Evolutionary conservation across 2,329 filamentous ascomycete species (phyloP).

Genomic region (Cytospora mali): DNA sequence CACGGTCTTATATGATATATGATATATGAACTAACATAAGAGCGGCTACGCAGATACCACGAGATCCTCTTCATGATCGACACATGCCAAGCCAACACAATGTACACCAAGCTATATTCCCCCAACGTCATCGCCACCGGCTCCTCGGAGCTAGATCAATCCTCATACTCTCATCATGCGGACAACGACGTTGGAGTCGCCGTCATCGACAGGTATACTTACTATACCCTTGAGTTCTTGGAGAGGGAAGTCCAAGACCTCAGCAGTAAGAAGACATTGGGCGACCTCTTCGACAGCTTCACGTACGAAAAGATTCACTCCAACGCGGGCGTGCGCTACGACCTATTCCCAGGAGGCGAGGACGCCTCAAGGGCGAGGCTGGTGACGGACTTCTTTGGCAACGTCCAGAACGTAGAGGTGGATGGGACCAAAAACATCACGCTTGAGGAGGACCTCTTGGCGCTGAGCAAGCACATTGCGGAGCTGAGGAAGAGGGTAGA

Average conservation of each 20-base stretch:
- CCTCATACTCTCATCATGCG: slow-evolving; percentile 95
- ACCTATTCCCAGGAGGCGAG: slow-evolving; percentile 88
- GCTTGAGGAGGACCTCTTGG: slow-evolving; percentile 73
- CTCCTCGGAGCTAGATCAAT: slow-evolving; percentile 94
- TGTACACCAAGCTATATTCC: slow-evolving; percentile 98
- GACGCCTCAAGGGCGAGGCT: slow-evolving; percentile 74
- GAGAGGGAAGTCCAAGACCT: slow-evolving; percentile 87
- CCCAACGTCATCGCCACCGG: slow-evolving; percentile 98
- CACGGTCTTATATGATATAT: no score
- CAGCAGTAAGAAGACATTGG: slow-evolving; percentile 84
- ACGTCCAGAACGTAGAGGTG: slow-evolving; percentile 96
- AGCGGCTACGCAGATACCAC: slow-evolving; percentile 69
- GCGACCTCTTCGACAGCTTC: slow-evolving; percentile 94
- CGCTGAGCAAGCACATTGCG: slow-evolving; percentile 70
- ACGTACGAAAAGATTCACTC: slow-evolving; percentile 94
- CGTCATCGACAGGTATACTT: slow-evolving; percentile 97
- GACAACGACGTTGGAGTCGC: slow-evolving; percentile 98
- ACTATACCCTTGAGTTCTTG: slow-evolving; percentile 96
- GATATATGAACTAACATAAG: slow-evolving; percentile 4
- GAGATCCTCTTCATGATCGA: slow-evolving; percentile 99
- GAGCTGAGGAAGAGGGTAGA: slow-evolving; percentile 53
- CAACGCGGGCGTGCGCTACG: slow-evolving; percentile 88
- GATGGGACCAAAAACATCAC: slow-evolving; percentile 62
- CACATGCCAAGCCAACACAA: slow-evolving; percentile 98
- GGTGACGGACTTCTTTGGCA: slow-evolving; percentile 97